Conservation (phyloP, 495 filamentous ascomycete species). For the Penicillium robsamsonii region DNA sequence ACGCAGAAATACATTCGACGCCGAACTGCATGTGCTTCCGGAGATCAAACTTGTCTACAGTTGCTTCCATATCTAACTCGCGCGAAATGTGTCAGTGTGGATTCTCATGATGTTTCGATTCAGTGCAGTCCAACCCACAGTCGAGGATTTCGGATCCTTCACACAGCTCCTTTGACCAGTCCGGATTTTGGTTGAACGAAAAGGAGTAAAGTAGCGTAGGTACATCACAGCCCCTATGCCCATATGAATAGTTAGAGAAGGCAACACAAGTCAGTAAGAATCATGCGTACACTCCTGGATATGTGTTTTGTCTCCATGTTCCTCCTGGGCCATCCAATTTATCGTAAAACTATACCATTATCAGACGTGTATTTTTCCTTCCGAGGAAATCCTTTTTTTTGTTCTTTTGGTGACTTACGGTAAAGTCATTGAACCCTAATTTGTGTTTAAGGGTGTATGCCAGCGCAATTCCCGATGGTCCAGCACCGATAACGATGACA, state of each 20-base stretch:
- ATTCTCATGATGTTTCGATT: background rate
- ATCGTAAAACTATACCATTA: constrained; percentile 48
- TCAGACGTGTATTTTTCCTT: background rate
- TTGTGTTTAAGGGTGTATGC: constrained; percentile 53
- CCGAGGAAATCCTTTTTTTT: too few relatives aligned
- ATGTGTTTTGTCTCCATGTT: constrained; percentile 61
- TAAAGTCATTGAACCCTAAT: constrained; percentile 55
- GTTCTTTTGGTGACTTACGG: background rate
- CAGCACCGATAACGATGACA: constrained; percentile 47
- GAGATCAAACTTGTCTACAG: constrained; percentile 35
- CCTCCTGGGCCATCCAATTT: constrained; percentile 54
- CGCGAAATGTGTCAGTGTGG: background rate
- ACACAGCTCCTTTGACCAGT: constrained; percentile 52
- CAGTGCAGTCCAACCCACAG: constrained; percentile 13
- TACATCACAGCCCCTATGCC: constrained; percentile 35
- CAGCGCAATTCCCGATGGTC: constrained; percentile 59
- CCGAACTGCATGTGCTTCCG: constrained; percentile 22
- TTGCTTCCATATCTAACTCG: constrained; percentile 29
- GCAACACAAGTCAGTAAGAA: background rate
- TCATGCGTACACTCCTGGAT: constrained; percentile 49
- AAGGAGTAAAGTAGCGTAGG: constrained; percentile 55
- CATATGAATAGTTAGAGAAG: too few relatives aligned
- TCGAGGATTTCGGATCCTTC: constrained; percentile 46
- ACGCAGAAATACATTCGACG: constrained; percentile 22
- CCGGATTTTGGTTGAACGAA: constrained; percentile 53